Evolutionary conservation across 2,329 filamentous ascomycete species (phyloP).

Genomic region (Aspergillus piperis): DNA sequence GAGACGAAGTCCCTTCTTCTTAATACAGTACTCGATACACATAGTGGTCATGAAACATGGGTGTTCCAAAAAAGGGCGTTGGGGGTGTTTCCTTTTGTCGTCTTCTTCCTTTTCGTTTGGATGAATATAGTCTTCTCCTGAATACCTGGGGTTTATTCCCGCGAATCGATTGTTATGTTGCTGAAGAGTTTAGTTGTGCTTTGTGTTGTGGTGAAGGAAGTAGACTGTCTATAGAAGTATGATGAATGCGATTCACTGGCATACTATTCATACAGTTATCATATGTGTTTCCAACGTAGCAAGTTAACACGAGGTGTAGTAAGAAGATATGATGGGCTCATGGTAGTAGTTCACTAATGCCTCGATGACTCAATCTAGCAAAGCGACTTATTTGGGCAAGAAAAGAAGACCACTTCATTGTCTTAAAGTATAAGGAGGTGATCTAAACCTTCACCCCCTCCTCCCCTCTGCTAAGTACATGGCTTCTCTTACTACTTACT

Average conservation of each 20-base stretch:
- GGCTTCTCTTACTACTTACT: no score
- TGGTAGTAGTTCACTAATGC: no score
- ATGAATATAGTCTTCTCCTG: conserved; percentile 19
- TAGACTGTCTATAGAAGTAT: not conserved
- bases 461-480: no score
- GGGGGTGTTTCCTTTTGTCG: conserved; percentile 20
- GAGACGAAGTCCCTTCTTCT: conserved; percentile 30
- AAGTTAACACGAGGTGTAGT: no score
- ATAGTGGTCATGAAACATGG: conserved; percentile 19
- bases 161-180: conserved; percentile 1
- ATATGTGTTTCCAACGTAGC: no score
- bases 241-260: not conserved
- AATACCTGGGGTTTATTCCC: not conserved
- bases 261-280: not conserved
- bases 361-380: no score
- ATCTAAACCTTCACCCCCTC: no score
- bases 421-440: no score
- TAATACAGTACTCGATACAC: conserved; percentile 26
- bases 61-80: conserved; percentile 22
- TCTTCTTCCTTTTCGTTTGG: conserved; percentile 26
- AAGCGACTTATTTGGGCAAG: no score
- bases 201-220: not conserved
- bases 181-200: not conserved
- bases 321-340: no score
- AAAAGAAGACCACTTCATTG: no score